Evolutionary conservation across 345 rosid species (phyloP).

Genomic region (Eucalyptus polybractea): DNA sequence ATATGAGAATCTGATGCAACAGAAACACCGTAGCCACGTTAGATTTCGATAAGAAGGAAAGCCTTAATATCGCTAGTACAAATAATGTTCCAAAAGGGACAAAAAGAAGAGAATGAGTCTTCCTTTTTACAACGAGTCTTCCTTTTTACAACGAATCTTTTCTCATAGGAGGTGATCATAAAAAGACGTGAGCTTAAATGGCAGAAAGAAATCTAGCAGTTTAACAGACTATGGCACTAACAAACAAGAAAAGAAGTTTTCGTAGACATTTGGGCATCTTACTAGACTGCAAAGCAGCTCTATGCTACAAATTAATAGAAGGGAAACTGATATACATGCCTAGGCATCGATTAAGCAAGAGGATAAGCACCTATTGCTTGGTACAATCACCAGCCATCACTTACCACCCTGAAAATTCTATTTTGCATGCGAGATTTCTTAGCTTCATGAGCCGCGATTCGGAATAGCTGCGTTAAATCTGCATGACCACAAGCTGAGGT

Average conservation of each 20-base stretch:
- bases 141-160: neutral
- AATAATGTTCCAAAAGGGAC: neutral
- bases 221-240: neutral
- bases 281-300: neutral
- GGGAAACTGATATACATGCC: neutral
- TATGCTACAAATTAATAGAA: neutral
- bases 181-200: neutral
- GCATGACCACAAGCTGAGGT: slow-evolving; percentile 55
- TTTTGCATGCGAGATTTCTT: slow-evolving; percentile 54
- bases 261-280: neutral
- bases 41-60: neutral
- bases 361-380: neutral
- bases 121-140: neutral
- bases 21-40: neutral
- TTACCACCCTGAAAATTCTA: slow-evolving; percentile 80
- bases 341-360: neutral
- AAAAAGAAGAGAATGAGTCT: neutral
- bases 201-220: neutral
- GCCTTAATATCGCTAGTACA: neutral
- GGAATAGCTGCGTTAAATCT: slow-evolving; percentile 78
- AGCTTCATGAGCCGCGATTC: slow-evolving; percentile 79
- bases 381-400: neutral
- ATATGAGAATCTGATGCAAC: slow-evolving; percentile 10
- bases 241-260: neutral
- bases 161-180: neutral